Evolutionary conservation across 345 rosid species (phyloP), one percentile per base, ranked within the genome.

Genomic region (Euphorbia tirucalli): DNA sequence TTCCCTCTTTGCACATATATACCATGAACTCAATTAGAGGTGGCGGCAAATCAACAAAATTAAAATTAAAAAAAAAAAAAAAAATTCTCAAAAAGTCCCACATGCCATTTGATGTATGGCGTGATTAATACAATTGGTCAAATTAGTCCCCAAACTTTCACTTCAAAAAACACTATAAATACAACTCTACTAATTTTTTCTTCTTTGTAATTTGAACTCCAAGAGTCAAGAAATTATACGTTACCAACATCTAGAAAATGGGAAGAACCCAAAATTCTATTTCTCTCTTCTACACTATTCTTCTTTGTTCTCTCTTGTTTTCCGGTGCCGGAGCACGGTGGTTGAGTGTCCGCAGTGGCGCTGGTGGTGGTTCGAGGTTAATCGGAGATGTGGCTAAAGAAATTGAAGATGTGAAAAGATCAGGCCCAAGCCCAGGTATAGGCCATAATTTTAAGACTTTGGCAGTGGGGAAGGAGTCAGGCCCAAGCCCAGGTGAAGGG

Each of bases 401-500:
- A 62, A 54, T 41, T 16, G 52, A 66, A 63, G 69, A 28, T 52
- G 75, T 19, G 41, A 69, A 81, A 76, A 62, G 28, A 1, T 83
- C 82, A n/a, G 89, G 89, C 41, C 84, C 85, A 24, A 83, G 83
- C 49, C 78, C 85, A 0, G 85, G 85, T 0, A 54, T 78, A 2
- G 84, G 85, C 8, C 83, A 82, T 50, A 30, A 30, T 13, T 66
- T 74, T 46, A 11, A 63, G 2, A 50, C 58, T 57, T 13, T 66
- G 0, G 69, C 25, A 43, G 72, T 2, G 16, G 18, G n/a, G 15
- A 70, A 74, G 54, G 3, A 75, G 24, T 75, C 87, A 13, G 87
- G 89, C 5, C 88, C 88, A 6, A 82, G 83, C 73, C 81, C 87
- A 5, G 87, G 89, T 1, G 72, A 63, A 11, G 85, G 86, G 22